Base-by-base conservation (phyloP, 352 stramenopile genomes). In the Phytophthora lateralis region DNA sequence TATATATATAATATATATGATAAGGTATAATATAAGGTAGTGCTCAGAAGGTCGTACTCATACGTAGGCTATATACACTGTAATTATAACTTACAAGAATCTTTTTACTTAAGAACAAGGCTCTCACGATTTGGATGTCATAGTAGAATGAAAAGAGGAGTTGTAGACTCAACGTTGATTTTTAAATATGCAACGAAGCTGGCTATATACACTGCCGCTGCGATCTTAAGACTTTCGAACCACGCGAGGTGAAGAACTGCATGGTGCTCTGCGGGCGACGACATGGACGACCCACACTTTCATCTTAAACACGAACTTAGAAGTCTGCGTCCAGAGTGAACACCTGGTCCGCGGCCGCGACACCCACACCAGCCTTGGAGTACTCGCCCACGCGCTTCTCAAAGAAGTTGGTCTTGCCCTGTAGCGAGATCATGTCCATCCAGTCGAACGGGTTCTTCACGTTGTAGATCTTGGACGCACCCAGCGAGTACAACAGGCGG, bases 351-450 rank as follows among this genome's bases (percentile, higher is more conserved):
- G 84, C 81, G 6, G 78, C 78, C 4, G 86, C 71, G 46, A 96
- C 88, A 66, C 97, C 96, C 6, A 99, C 97, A 39, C 97, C 97
- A 29, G 93, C 94, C 81, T 99, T 99, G 69, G 93, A 90, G 85
- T 99, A 99, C 80, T 99, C 98, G 66, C 97, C 96, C 21, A 99
- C 97, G 52, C 97, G 87, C 85, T 99, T 99, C 78, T 98, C 95
- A 68, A 98, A 98, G 59, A 98, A 98, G 80, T 98, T 99, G 58
- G 96, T 98, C 82, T 99, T 99, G 60, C 97, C 97, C 72, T 99
- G 91, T 20, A 99, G 82, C 32, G 89, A 98, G 70, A 99, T 99
- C 83, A 99, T 98, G 69, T 99, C 97, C 98, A 99, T 99, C 97
- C 97, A 99, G 73, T 99, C 97, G 72, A 99, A 99, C 17, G 97